Conservation (phyloP, 1,284 basidiomycete genomes). For the Inonotus obliquus region DNA sequence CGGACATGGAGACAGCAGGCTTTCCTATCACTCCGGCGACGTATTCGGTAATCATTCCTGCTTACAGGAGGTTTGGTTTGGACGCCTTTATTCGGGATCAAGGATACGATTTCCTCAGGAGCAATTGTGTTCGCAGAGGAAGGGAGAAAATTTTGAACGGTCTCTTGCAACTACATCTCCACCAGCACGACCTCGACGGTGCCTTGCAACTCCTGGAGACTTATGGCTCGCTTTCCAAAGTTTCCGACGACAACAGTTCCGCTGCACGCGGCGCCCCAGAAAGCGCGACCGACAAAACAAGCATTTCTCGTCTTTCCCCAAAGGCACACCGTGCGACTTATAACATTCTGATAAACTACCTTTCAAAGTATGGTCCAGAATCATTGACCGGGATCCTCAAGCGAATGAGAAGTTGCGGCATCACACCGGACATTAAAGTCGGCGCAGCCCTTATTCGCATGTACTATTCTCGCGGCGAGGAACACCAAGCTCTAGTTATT, state of each 20-base stretch:
- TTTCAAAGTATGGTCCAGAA: conserved; percentile 21
- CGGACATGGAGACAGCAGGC: conserved; percentile 51
- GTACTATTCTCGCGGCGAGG: conserved; percentile 44
- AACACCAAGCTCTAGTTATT: conserved; percentile 44
- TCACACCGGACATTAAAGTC: conserved; percentile 42
- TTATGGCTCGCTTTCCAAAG: not conserved
- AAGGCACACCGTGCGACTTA: conserved; percentile 50
- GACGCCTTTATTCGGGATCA: conserved; percentile 49
- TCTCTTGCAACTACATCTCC: conserved; percentile 54
- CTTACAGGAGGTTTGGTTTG: conserved; percentile 56
- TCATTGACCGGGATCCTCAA: conserved; percentile 43
- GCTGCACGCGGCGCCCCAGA: conserved; percentile 22
- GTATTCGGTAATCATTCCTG: conserved; percentile 51
- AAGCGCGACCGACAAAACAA: conserved; percentile 6
- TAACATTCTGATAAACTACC: conserved; percentile 56
- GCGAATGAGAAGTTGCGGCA: conserved; percentile 39
- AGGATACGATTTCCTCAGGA: conserved; percentile 43
- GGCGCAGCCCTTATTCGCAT: conserved; percentile 52
- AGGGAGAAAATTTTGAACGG: conserved; percentile 56
- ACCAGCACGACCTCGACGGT: conserved; percentile 43
- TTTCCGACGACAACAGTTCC: conserved; percentile 19
- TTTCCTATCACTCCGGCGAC: conserved; percentile 51
- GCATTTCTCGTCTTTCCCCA: conserved; percentile 7
- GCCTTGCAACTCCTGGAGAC: conserved; percentile 25
- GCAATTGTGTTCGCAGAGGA: conserved; percentile 31